Conservation (phyloP, 2,329 filamentous ascomycete species). For the Dothideomycetidae sp. region DNA sequence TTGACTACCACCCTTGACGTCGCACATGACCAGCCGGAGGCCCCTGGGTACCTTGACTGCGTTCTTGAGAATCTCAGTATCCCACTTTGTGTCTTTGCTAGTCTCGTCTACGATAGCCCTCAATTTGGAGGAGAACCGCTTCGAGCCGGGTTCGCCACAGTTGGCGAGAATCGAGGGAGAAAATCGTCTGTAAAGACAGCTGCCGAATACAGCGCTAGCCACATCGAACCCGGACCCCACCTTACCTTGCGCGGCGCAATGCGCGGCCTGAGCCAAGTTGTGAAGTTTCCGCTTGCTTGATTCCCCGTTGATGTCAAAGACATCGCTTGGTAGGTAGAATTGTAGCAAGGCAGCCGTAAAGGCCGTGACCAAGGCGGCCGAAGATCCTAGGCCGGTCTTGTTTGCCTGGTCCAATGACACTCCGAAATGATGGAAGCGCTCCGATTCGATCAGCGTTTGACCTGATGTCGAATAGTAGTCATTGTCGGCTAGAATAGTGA, state of each 20-base stretch:
- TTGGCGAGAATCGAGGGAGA: constrained; percentile 57
- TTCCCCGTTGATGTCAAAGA: constrained; percentile 44
- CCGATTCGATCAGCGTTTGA: constrained; percentile 17
- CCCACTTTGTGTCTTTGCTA: constrained; percentile 47
- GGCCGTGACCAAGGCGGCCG: constrained; percentile 81
- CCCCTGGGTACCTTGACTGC: constrained; percentile 57
- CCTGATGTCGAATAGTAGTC: constrained; percentile 81
- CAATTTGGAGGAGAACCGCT: constrained; percentile 53
- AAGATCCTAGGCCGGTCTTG: constrained; percentile 93
- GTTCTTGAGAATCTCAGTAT: constrained; percentile 59
- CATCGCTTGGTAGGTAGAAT: constrained; percentile 50
- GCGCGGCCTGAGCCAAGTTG: constrained; percentile 84
- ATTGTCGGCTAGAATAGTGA: constrained; percentile 86
- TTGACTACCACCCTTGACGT: constrained; percentile 86
- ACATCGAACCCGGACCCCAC: constrained; percentile 94
- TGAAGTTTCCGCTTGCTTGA: constrained; percentile 53
- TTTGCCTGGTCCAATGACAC: constrained; percentile 64
- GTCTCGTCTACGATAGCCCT: constrained; percentile 51
- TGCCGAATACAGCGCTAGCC: constrained; percentile 81
- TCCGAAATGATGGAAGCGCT: constrained; percentile 62
- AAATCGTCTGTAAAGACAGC: constrained; percentile 84
- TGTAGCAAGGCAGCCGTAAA: constrained; percentile 62
- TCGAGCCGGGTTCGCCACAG: constrained; percentile 51
- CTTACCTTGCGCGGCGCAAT: constrained; percentile 94
- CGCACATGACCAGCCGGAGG: constrained; percentile 76